A percentile compares a stretch with the other conserved stretches of the same genome.
These are phyloP conservation scores for Anthostomella pinea DNA, from an alignment of 2,329 filamentous ascomycete species.

Conservation along the genomic window DNA sequence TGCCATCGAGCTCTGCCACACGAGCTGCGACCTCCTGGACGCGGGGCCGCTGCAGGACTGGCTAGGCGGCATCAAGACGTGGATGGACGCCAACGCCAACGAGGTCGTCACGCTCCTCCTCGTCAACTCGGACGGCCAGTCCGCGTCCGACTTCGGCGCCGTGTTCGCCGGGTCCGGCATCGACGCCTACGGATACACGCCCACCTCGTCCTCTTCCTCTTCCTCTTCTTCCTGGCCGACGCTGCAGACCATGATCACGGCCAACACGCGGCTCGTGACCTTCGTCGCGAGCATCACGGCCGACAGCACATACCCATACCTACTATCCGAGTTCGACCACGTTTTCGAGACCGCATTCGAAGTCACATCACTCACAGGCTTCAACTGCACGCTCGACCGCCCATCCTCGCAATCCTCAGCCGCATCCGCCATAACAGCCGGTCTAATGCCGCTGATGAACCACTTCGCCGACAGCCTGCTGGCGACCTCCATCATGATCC, in stretches of 20 bases:
- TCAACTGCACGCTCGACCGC: constrained; percentile 70
- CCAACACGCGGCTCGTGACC: constrained; percentile 62
- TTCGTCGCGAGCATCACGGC: constrained; percentile 60
- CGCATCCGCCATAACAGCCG: constrained; percentile 51
- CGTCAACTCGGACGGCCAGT: constrained; percentile 58
- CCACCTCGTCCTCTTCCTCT: no score
- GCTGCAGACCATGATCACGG: constrained; percentile 61
- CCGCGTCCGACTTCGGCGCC: constrained; percentile 51
- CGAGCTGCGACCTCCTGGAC: constrained; percentile 64
- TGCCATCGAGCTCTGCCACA: constrained; percentile 68
- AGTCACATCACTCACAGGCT: constrained; percentile 58
- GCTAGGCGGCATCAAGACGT: constrained; percentile 61
- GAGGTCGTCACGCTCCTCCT: constrained; percentile 74
- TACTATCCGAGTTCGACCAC: constrained; percentile 61
- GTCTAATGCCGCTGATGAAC: constrained; percentile 71
- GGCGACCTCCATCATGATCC: constrained; percentile 55
- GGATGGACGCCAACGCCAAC: constrained; percentile 68
- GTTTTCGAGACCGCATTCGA: constrained; percentile 74
- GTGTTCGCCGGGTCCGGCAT: constrained; percentile 56
- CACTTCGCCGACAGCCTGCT: constrained; percentile 69
- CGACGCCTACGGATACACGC: constrained; percentile 54
- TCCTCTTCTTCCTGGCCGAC: no score
- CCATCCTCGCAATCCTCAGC: constrained; percentile 52
- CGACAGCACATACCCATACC: constrained; percentile 51
- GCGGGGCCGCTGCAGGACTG: constrained; percentile 63